Base-by-base conservation (phyloP, 345 rosid species). In the Citropsis articulata region DNA sequence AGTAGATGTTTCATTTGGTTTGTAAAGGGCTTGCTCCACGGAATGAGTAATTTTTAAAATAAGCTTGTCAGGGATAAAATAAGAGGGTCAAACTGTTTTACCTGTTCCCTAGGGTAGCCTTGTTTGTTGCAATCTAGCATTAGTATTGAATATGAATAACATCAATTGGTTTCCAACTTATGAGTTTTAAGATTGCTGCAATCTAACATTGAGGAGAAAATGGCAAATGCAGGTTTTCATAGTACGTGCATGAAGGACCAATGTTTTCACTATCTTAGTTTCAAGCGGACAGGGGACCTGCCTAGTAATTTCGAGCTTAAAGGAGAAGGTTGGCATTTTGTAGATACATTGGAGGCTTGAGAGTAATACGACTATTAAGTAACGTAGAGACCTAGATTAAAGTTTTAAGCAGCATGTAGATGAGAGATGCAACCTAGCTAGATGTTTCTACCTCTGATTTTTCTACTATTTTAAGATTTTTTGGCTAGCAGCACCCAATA, bases 201-300 rank as follows among this genome's bases (percentile, higher is more conserved):
- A 25, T 38, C 22, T 61, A 74, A 36, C 59, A 27, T 18, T 62
- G 27, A 14, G 53, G 67, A 61, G 69, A 55, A 78, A 60, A 74
- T 66, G n/a, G 75, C 50, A 12, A 14, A 28, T 53, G 59, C 80
- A 71, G 86, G 75, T 27, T n/a, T 72, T 73, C 62, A 72, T 27
- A 36, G 62, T 33, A 12, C 28, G 24, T 57, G 70, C 22, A 70
- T 66, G 64, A 28, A 72, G 75, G 18, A 71, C 21, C 36, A 78
- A 55, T 27, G 38, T 2, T 60, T 59, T 7, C 56, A 27, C 62
- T 28, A 19, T n/a, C 24, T 25, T 28, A 38, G 27, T 60, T 24
- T 73, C 55, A 28, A 10, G 6, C 48, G 42, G 28, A 55, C 63
- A 59, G 16, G 13, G 59, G 12, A 28, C 56, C 25, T 72, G 33